Evolutionary conservation across 177 flowering plant species (phyloP), one percentile per base, ranked within the genome.

Genomic region (Vitis hybrid): DNA sequence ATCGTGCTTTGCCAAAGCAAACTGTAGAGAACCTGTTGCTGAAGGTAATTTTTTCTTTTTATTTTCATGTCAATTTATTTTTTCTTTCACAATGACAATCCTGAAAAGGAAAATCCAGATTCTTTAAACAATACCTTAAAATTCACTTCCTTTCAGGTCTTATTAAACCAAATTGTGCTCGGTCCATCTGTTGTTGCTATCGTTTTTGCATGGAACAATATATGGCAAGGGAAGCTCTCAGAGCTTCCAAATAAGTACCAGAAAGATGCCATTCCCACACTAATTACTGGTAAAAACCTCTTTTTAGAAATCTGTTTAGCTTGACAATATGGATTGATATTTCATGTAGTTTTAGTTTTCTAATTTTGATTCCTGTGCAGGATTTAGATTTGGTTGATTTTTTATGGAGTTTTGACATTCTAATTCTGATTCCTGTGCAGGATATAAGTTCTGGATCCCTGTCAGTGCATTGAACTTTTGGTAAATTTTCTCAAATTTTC

Each of bases 141-240:
- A 59, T 67, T 63, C 13, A 14, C 55, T 62, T 66, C 57, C 52
- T 71, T 75, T 69, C 83, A 95, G 99, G 95, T 95, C 73, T 4
- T 87, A 11, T 70, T 95, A 67, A 95, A 95, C 77, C 99, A 95
- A 77, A 79, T 95, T 68, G 85, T 91, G 57, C 87, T 95, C 35
- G 99, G 97, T 71, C 98, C 99, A 32, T 61, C 66, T 76, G 98
- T 95, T 46, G 91, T 95, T 69, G 97, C 90, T 80, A 87, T 91
- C 82, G 85, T 90, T 58, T 95, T 95, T 85, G 99, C 97, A 3
- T 95, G 98, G 99, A 95, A 93, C 80, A 87, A 85, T 76, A 64
- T 95, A 59, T 95, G 99, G 98, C 87, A 13, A 64, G 89, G 92
- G 35, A 91, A 85, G 82, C 82, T 95, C 20, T 78, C 87, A 56